A percentile compares a stretch with the other conserved stretches of the same genome.
phyloP scores from a whole-genome alignment of 495 filamentous ascomycete species.

The Aspergillus wentii region DNA sequence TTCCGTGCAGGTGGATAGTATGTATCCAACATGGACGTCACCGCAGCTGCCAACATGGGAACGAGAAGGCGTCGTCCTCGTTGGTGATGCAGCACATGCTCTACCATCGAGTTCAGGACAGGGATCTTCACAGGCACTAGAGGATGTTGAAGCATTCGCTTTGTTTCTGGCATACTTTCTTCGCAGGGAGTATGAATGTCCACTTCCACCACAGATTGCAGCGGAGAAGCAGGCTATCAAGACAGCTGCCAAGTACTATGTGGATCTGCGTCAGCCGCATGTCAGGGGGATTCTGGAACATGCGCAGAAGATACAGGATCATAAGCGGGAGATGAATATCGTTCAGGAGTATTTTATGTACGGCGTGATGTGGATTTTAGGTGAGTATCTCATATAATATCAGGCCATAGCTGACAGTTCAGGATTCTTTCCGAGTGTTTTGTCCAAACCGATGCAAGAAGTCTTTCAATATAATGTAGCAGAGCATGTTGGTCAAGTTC shows the following conservation, averaged over 20 bases:
- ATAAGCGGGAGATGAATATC: conserved; percentile 25
- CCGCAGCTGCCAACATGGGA: conserved; percentile 46
- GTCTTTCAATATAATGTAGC: no score
- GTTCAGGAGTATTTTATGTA: conserved; percentile 33
- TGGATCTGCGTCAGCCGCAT: conserved; percentile 22
- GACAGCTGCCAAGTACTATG: conserved; percentile 22
- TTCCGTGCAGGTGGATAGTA: conserved; percentile 33
- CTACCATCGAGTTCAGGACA: conserved; percentile 43
- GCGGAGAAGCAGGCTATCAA: conserved; percentile 14
- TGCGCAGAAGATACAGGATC: conserved; percentile 23
- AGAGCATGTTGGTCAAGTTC: no score
- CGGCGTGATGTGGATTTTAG: conserved; percentile 25
- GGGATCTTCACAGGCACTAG: conserved; percentile 43
- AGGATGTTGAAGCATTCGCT: conserved; percentile 37
- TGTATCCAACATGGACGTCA: conserved; percentile 51
- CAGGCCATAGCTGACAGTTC: no score
- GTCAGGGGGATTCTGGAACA: conserved; percentile 23
- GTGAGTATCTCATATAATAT: conserved; percentile 14
- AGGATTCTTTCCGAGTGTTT: no score
- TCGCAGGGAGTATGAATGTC: conserved; percentile 1
- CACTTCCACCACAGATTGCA: neutral
- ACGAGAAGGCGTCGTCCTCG: conserved; percentile 31
- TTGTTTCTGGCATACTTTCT: conserved; percentile 30
- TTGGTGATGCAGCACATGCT: conserved; percentile 44
- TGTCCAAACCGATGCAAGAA: no score